phyloP scores from a whole-genome alignment of 768 basidiomycete genomes.

The Leucosporidium scottii region DNA sequence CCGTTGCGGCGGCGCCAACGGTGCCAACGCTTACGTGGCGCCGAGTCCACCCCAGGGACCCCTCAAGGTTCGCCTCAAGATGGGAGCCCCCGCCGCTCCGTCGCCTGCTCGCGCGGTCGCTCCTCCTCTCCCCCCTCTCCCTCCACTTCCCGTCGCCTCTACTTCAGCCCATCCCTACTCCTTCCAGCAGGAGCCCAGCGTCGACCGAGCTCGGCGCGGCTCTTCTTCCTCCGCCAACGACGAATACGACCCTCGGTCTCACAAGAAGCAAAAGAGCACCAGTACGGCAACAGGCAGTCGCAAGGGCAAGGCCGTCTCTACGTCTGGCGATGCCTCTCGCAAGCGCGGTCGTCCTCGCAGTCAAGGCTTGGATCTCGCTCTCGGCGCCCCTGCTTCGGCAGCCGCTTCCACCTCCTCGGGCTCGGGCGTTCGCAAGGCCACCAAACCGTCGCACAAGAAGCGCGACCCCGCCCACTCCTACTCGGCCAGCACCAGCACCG shows the following conservation, averaged over 20 bases:
- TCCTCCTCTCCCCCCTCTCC: neutral
- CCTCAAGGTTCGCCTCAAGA: neutral
- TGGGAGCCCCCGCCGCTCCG: neutral
- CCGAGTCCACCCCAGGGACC: neutral
- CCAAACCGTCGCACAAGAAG: neutral
- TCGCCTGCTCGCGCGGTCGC: no score
- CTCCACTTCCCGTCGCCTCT: neutral
- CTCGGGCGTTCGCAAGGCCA: neutral
- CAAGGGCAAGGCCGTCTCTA: neutral
- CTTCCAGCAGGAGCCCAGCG: neutral
- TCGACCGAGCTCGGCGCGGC: neutral
- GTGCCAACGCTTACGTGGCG: neutral
- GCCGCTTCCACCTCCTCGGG: neutral
- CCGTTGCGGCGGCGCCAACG: slow-evolving; percentile 1
- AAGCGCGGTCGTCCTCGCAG: neutral
- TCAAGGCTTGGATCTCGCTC: no score
- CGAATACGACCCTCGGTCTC: neutral
- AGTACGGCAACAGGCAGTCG: neutral
- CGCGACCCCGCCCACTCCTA: neutral
- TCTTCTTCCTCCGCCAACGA: slow-evolving; percentile 4
- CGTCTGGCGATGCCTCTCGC: neutral
- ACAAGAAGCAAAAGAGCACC: neutral
- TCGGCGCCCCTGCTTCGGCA: no score
- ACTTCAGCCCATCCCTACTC: neutral
- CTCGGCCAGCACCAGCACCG: no score